A percentile compares a stretch with the other conserved stretches of the same genome.
Conservation (phyloP, 345 rosid genomes). For the Melastoma malabathricum region DNA sequence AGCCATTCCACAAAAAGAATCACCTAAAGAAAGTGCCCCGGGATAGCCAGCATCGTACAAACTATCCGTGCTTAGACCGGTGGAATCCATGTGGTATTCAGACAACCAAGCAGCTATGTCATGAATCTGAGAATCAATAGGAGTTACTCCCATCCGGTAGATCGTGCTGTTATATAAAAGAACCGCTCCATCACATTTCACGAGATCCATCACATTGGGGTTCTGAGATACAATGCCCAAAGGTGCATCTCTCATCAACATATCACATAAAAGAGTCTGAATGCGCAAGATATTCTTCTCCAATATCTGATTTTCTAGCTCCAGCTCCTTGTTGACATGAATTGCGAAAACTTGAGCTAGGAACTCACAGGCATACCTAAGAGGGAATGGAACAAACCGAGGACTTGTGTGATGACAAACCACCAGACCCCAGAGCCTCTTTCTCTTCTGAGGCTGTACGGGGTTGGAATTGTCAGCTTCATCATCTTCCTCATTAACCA, state of each 20-base stretch:
- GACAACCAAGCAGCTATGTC: conserved; percentile 65
- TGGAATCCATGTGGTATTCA: conserved; percentile 77
- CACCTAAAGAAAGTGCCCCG: conserved; percentile 53
- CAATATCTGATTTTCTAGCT: conserved; percentile 62
- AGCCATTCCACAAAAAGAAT: conserved; percentile 91
- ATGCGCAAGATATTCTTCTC: conserved; percentile 90
- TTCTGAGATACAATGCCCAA: conserved; percentile 75
- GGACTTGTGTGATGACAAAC: conserved; percentile 87
- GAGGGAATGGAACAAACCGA: conserved; percentile 90
- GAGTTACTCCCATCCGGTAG: conserved; percentile 64
- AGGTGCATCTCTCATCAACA: conserved; percentile 93
- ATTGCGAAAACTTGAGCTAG: conserved; percentile 88
- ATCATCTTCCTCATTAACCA: conserved; percentile 71
- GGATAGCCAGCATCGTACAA: conserved; percentile 82
- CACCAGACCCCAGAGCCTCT: conserved; percentile 90
- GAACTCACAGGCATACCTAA: conserved; percentile 93
- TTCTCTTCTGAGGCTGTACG: conserved; percentile 49
- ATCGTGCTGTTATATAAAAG: conserved; percentile 54
- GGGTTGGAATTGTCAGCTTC: conserved; percentile 30
- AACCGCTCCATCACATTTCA: conserved; percentile 92
- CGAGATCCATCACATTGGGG: conserved; percentile 87
- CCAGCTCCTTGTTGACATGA: conserved; percentile 83
- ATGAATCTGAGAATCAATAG: conserved; percentile 52
- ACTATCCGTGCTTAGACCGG: conserved; percentile 93
- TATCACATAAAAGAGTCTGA: conserved; percentile 84